These are phyloP conservation scores for Trichomonascus vanleenenianus DNA, from an alignment of 805 yeast genomes.

Conservation along the genomic window DNA sequence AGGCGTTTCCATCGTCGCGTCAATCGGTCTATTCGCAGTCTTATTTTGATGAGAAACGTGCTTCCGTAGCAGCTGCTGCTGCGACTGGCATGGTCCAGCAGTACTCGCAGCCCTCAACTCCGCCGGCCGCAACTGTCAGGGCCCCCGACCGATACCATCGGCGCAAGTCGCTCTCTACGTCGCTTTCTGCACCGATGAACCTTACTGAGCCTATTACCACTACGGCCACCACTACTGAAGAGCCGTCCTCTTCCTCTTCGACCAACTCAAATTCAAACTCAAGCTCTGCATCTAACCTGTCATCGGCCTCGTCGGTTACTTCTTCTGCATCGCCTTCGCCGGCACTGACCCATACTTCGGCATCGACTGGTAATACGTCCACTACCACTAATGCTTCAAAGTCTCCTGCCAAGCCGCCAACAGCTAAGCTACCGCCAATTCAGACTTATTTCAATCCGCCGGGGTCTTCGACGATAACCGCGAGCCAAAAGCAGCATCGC, in stretches of 20 bases:
- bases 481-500: too few relatives aligned
- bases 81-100: neutral
- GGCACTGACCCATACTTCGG: too few relatives aligned
- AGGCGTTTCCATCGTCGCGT: neutral
- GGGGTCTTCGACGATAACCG: too few relatives aligned
- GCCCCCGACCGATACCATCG: constrained; percentile 19
- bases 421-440: too few relatives aligned
- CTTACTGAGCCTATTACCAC: constrained; percentile 3
- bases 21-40: neutral
- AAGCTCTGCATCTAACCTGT: too few relatives aligned
- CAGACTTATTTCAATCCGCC: too few relatives aligned
- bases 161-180: constrained; percentile 8
- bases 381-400: too few relatives aligned
- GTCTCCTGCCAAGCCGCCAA: too few relatives aligned
- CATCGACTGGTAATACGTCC: too few relatives aligned
- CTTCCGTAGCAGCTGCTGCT: neutral
- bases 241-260: constrained; percentile 8
- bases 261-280: neutral
- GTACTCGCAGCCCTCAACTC: neutral
- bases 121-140: constrained; percentile 5
- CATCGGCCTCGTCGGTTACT: too few relatives aligned
- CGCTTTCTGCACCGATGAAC: constrained; percentile 7
- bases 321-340: too few relatives aligned
- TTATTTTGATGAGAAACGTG: neutral
- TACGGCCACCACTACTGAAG: neutral